Evolutionary conservation across 2,329 filamentous ascomycete species (phyloP), one percentile per base, ranked within the genome.

Genomic region (Aureobasidium sp.): DNA sequence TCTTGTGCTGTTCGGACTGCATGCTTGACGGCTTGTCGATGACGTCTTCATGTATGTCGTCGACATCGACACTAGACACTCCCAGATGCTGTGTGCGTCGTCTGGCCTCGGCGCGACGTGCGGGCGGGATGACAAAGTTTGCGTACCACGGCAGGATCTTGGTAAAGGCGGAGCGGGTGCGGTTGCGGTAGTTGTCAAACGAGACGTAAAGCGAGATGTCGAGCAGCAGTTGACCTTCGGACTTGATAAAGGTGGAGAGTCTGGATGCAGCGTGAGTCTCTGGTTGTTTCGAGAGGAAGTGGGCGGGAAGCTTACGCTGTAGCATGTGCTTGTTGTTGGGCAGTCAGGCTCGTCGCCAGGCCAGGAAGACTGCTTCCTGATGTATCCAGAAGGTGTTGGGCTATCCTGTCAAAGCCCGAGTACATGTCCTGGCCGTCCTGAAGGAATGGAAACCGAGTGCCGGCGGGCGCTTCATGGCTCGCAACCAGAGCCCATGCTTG

Each of bases 191-290:
- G 73, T 97, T 96, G 58, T 89, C 82, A 54, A 85, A 88, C 27
- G 90, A 93, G 58, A 93, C 86, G 68, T 94, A 97, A 61, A 97
- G 84, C 48, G 84, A 90, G 54, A 96, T 82, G 62, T 94, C 87
- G 62, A 96, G 68, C 56, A 97, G 79, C 27, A 85, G 81, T 45
- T 84, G 81, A n/a, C 85, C 88, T 55, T 85, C 83, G 22, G 83
- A 79, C 65, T 83, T 76, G 60, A 96, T 73, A 69, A 90, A 90
- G 57, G 62, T 62, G 14, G 61, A 54, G 7, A 63, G 45, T 21
- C 56, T 58, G 37, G 17, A 21, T 16, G 22, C n/a, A 7, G 25
- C 22, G 17, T 49, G 16, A 47, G 40, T 48, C 30, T 21, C 10
- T 35, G 21, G 10, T 12, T 35, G 22, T 4, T 16, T 25, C 22